phyloP scores from a whole-genome alignment of 192 early-diverging fungal species.

The Fimicolochytrium jonesii region DNA sequence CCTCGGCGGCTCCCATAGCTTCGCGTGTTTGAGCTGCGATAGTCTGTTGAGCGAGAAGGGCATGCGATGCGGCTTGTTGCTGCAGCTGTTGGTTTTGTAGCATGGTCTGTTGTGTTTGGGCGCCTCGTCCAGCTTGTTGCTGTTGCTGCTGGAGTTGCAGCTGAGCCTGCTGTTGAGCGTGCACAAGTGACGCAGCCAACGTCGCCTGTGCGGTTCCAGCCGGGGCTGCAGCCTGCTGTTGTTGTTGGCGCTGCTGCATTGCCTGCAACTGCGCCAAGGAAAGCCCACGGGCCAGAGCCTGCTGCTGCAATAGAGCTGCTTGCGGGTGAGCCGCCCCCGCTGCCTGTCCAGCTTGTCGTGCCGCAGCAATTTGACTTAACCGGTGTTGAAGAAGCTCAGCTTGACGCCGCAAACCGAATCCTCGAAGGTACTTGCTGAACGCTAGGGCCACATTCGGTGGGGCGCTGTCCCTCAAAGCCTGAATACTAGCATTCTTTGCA shows the following conservation, averaged over 20 bases:
- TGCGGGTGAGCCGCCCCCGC: neutral
- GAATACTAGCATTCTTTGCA: no score
- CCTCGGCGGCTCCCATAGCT: neutral
- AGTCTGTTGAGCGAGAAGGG: neutral
- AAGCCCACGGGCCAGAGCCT: neutral
- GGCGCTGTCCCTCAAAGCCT: no score
- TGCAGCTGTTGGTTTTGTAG: neutral
- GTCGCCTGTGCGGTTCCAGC: neutral
- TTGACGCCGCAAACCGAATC: no score
- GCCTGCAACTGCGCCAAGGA: no score
- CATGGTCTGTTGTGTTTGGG: neutral
- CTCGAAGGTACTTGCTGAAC: no score
- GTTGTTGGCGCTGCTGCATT: neutral
- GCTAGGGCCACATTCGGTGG: no score
- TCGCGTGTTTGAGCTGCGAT: neutral
- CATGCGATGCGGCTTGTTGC: neutral
- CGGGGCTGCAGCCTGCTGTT: neutral
- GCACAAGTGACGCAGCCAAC: neutral
- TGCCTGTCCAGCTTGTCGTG: no score
- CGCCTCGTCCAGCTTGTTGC: slow-evolving; percentile 2
- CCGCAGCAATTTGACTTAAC: no score
- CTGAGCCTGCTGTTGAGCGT: neutral
- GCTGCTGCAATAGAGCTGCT: neutral
- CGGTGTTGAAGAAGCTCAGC: no score
- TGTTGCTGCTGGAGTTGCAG: slow-evolving; percentile 4